Conservation (phyloP, 1,139 yeast species). For the Spathaspora jeffriesii region DNA sequence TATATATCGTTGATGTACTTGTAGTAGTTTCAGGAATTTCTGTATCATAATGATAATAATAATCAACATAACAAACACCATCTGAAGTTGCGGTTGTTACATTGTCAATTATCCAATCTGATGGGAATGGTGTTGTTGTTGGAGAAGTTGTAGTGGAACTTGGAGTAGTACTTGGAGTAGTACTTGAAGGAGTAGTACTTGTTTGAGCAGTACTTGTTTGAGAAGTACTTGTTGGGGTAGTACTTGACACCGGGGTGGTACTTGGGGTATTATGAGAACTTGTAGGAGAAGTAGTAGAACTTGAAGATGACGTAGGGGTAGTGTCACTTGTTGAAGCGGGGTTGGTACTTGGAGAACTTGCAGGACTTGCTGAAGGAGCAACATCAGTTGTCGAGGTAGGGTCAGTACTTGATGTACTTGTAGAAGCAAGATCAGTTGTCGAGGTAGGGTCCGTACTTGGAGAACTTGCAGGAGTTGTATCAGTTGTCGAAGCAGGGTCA, state of each 20-base stretch:
- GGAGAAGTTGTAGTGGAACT: too few relatives aligned
- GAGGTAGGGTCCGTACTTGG: too few relatives aligned
- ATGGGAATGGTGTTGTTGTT: slow-evolving; percentile 22
- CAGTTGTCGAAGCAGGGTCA: too few relatives aligned
- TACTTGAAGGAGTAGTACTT: slow-evolving; percentile 9
- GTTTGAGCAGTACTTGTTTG: slow-evolving; percentile 5
- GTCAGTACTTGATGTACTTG: too few relatives aligned
- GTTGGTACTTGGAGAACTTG: too few relatives aligned
- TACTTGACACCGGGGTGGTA: background rate
- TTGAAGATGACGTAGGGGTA: background rate
- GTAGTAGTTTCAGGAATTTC: slow-evolving; percentile 33
- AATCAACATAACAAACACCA: slow-evolving; percentile 42
- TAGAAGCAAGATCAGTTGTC: too few relatives aligned
- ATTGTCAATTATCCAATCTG: slow-evolving; percentile 39
- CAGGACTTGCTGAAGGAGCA: too few relatives aligned
- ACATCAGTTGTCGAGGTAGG: too few relatives aligned
- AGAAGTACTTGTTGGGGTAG: slow-evolving; percentile 1
- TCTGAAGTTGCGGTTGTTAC: slow-evolving; percentile 33
- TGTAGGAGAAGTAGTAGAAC: background rate
- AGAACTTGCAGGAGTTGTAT: too few relatives aligned
- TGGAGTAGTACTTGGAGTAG: slow-evolving; percentile 10
- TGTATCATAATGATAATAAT: slow-evolving; percentile 40
- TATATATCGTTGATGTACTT: slow-evolving; percentile 39
- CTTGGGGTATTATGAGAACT: background rate
- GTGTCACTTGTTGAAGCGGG: background rate